Evolutionary conservation across 345 rosid genomes (phyloP).

Genomic region (Eutrema heterophyllum): DNA sequence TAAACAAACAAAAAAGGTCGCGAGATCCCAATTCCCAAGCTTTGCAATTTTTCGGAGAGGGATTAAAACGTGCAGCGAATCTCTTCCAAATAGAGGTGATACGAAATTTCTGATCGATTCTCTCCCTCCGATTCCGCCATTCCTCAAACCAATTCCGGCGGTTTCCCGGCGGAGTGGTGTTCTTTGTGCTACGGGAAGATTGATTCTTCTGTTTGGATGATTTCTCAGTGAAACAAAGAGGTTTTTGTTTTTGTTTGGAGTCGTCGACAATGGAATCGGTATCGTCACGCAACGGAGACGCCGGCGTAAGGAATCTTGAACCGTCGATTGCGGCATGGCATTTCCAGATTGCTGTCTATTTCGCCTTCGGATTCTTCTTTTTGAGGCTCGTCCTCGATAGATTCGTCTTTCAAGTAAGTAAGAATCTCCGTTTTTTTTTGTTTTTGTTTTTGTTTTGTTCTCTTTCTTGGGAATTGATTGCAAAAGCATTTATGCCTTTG

Average conservation of each 20-base stretch:
- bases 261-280: conserved; percentile 47
- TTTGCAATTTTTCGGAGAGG: not conserved
- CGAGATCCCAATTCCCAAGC: conserved; percentile 14
- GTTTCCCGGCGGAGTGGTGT: not conserved
- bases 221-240: conserved; percentile 17
- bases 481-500: not conserved
- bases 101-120: not conserved
- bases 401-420: conserved; percentile 76
- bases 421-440: not conserved
- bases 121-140: not conserved
- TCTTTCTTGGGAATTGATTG: not conserved
- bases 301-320: not conserved
- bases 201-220: conserved; percentile 9
- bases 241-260: not conserved
- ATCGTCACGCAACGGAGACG: conserved; percentile 29
- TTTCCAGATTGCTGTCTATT: conserved; percentile 52
- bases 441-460: too few relatives aligned
- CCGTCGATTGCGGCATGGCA: conserved; percentile 41
- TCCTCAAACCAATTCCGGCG: not conserved
- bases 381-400: conserved; percentile 64
- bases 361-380: conserved; percentile 58
- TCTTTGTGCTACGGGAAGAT: not conserved
- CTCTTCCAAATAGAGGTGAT: not conserved
- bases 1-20: not conserved
- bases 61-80: not conserved